phyloP scores from a whole-genome alignment of 2,329 filamentous ascomycete genomes.

The Sclerotinia minor region DNA sequence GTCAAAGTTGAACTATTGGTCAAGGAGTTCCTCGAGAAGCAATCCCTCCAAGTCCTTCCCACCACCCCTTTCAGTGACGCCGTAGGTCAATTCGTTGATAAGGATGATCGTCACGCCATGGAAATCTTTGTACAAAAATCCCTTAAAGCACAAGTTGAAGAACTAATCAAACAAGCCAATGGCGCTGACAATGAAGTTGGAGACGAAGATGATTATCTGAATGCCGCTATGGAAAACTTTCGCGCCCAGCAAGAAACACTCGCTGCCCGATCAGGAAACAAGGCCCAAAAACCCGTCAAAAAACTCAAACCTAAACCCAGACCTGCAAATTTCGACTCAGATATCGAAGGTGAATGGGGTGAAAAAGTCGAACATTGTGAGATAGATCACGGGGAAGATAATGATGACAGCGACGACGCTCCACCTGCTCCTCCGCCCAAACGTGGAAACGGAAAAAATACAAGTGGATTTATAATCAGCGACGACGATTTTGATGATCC shows the following conservation, averaged over 20 bases:
- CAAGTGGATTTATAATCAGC: conserved; percentile 28
- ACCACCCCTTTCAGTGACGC: conserved; percentile 92
- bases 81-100: conserved; percentile 88
- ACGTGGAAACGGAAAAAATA: background rate
- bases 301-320: conserved; percentile 68
- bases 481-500: conserved; percentile 57
- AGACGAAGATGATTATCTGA: conserved; percentile 69
- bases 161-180: conserved; percentile 52
- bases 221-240: conserved; percentile 71
- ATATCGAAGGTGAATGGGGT: conserved; percentile 83
- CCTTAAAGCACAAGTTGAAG: conserved; percentile 67
- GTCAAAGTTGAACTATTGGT: conserved; percentile 89
- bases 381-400: conserved; percentile 35
- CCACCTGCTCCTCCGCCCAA: conserved; percentile 37
- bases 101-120: conserved; percentile 93
- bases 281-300: conserved; percentile 42
- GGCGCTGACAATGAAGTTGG: conserved; percentile 60
- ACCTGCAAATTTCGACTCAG: conserved; percentile 83
- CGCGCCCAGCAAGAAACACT: conserved; percentile 72
- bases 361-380: conserved; percentile 51
- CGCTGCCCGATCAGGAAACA: conserved; percentile 59
- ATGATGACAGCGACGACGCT: conserved; percentile 48
- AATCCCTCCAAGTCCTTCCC: conserved; percentile 88
- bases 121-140: conserved; percentile 75
- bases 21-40: conserved; percentile 73